Conservation (phyloP, 306 rosid species). For the Datisca glomerata region DNA sequence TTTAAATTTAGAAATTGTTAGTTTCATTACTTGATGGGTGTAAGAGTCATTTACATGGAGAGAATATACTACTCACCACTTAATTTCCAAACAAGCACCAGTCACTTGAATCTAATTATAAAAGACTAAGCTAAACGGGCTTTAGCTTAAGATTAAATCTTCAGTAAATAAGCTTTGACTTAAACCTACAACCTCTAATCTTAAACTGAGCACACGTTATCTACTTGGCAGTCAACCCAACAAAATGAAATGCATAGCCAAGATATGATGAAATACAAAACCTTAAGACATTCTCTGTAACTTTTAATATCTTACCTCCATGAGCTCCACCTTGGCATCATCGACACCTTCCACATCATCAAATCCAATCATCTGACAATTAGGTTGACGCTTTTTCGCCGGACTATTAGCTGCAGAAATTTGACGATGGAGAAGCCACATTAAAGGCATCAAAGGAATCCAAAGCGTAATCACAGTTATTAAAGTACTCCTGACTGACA, state of each 20-base stretch:
- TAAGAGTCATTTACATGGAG: too few relatives aligned
- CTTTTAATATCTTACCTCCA: constrained; percentile 91
- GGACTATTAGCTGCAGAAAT: constrained; percentile 87
- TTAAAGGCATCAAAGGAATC: constrained; percentile 88
- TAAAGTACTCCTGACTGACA: constrained; percentile 68
- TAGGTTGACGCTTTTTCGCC: constrained; percentile 59
- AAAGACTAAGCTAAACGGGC: too few relatives aligned
- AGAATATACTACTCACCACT: too few relatives aligned
- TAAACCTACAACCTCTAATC: neutral
- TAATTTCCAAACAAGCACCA: too few relatives aligned
- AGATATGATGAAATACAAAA: neutral
- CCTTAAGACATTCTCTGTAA: neutral
- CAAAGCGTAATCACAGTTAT: constrained; percentile 65
- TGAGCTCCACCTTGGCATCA: constrained; percentile 79
- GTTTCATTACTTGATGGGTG: too few relatives aligned
- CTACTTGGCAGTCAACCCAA: constrained; percentile 1
- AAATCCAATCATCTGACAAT: constrained; percentile 60
- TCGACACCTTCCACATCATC: constrained; percentile 97
- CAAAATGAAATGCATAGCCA: neutral
- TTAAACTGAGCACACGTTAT: neutral
- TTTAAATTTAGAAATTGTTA: too few relatives aligned
- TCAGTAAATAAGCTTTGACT: too few relatives aligned
- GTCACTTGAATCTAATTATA: too few relatives aligned
- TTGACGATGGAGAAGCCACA: constrained; percentile 95
- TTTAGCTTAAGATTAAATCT: too few relatives aligned